Base-by-base conservation (phyloP, 495 filamentous ascomycete genomes). In the Penicillium daleae region DNA sequence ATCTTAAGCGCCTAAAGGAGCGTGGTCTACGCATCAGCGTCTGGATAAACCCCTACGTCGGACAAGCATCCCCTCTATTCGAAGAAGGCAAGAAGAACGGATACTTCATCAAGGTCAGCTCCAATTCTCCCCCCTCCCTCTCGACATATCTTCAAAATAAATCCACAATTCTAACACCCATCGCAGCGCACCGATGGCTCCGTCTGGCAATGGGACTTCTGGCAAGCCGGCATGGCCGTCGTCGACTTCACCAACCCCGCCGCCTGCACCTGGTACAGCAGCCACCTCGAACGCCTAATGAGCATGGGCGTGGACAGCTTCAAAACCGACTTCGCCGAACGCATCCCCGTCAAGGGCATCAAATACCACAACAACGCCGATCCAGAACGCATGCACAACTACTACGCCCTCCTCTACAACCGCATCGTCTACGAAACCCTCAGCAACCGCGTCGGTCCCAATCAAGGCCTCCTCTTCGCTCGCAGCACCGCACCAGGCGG, bases 281-380 rank as follows among this genome's bases (percentile, higher is more conserved):
- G 61, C 3, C 86, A 88, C 62, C 72, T 91, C 9, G 76, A 86
- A 32, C 75, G 72, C 2, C 82, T 91, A 2, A 87, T 89, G 69
- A 83, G 87, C 50, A 80, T 83, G 60, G 89, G 89, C 10, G 81
- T 92, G 51, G 86, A 90, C 74, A 81, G 80, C 52, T 85, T 91
- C 81, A 91, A 90, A 68, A 90, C 89, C 17, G 89, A 92, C 71
- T 91, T 91, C 62, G 88, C 87, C 17, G 88, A 91, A 72, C 80
- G 88, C 33, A 89, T 90, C 52, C 88, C 89, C 0, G 79, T 81
- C n/a, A 75, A 79, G 26, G 83, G 87, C 63, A 82, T 91, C 12
- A 66, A 78, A 40, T 89, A 85, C 81, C 78, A 78, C 62, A 83
- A 86, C 68, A 72, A 74, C 56, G 76, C 80, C 58, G 84, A 89